Evolutionary conservation across 768 basidiomycete species (phyloP).

Genomic region (Boletus edulis): DNA sequence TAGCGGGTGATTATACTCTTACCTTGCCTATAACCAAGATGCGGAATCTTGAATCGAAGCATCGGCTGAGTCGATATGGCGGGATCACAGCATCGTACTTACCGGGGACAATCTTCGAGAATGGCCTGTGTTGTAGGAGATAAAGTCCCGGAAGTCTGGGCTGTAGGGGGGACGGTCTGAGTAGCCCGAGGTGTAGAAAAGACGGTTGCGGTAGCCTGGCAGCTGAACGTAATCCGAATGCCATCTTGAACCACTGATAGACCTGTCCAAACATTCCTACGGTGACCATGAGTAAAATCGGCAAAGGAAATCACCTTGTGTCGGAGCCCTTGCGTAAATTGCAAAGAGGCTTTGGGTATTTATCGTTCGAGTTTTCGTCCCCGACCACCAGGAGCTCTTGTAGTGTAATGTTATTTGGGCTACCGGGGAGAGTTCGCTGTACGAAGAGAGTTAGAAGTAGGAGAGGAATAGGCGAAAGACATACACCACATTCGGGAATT

Average conservation of each 20-base stretch:
- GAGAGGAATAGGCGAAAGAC: background rate
- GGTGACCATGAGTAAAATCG: too few species aligned
- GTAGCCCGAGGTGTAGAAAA: background rate
- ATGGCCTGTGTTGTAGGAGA: background rate
- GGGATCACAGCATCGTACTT: background rate
- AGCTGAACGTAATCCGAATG: background rate
- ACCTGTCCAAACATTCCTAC: background rate
- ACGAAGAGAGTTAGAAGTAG: background rate
- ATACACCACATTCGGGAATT: background rate
- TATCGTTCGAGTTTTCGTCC: background rate
- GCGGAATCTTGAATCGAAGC: background rate
- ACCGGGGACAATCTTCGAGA: background rate
- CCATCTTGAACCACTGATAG: background rate
- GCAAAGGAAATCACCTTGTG: background rate
- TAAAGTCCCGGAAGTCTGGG: background rate
- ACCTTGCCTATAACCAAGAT: conserved; percentile 4
- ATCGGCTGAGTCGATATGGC: background rate
- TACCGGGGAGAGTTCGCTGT: background rate
- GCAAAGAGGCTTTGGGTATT: background rate
- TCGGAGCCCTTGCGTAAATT: background rate
- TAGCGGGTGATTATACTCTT: too few species aligned
- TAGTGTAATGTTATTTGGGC: background rate
- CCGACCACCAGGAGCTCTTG: background rate
- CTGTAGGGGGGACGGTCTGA: background rate
- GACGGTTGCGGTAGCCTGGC: too few species aligned